Evolutionary conservation across 2,329 filamentous ascomycete species (phyloP), one percentile per base, ranked within the genome.

Genomic region (Trichoderma koningiopsis): DNA sequence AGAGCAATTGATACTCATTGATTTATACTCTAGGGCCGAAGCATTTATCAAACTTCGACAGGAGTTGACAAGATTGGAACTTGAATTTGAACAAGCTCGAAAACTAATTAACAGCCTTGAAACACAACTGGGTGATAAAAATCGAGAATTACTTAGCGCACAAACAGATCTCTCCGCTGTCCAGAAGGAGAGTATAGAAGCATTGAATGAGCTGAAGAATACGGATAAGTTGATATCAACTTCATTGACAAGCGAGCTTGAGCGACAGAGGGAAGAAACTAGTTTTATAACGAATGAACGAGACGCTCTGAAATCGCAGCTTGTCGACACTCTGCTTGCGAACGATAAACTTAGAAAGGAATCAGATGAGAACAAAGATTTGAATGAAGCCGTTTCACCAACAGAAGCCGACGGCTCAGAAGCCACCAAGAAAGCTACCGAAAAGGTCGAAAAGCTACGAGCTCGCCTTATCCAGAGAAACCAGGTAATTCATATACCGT

Each of bases 301-400:
- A 61, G 86, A 89, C 65, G 82, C 85, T 70, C 84, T 87, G 74
- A 87, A 88, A 78, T 83, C 83, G 58, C 87, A 90, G 75, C 83
- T 90, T 29, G 83, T 90, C 72, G 83, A 87, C 52, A 85, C 86
- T 56, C 81, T 90, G 22, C 81, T 90, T 57, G 83, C 85, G 71
- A 89, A 89, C 76, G 87, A 90, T 70, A 85, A 85, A 76, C 80
- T 89, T 66, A 83, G 85, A 67, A 86, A 86, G 76, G 83, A 87
- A 69, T 78, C 84, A 43, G 85, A 87, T 72, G 82, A 83, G 61
- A 77, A 78, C 67, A 81, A 77, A 67, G 82, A 84, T 71, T 71
- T 82, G 66, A 80, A 82, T 73, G 82, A 81, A 49, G 72, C 78
- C 40, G 77, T 40, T 73, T 72, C 79, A 71, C 63, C 78, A 74